Base-by-base conservation (phyloP, 106 monocot genomes). In the Cymbidium sinense region DNA sequence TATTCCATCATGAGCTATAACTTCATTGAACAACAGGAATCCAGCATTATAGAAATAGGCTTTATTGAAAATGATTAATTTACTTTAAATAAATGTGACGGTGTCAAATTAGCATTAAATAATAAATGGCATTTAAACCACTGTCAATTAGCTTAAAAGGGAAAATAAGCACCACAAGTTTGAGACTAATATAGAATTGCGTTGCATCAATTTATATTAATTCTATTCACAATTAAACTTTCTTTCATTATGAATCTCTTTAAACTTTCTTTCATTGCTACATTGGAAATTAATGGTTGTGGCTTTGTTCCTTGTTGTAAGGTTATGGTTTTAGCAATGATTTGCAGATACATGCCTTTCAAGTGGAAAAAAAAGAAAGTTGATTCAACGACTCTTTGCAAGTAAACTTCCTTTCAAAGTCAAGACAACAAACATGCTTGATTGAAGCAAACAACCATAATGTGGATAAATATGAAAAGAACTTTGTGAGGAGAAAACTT, bases 331-430 rank as follows among this genome's bases (percentile, higher is more conserved):
- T 77, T 67, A 30, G 15, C 27, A 25, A 43, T 82, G 72, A 50
- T 70, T 35, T 88, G 81, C 89, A 98, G 96, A 98, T 84, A 74
- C 51, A 37, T 98, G 94, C 82, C 87, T 98, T 50, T 75, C 77
- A n/a, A 90, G 84, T 78, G 87, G 91, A 43, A 84, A 79, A 23
- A 98, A 91, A 81, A 54, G 92, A 72, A 98, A 92, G 81, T 78
- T 91, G 70, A 88, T 43, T 21, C 96, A 98, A 29, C 34, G 79
- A 98, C 94, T 35, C 94, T 81, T 82, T 91, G 73, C 84, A 89
- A 35, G 83, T 90, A 72, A 81, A 77, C 8, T 92, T 94, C 78
- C 83, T 74, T 73, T 75, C 81, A 35, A 78, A 58, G 67, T 62
- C 77, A 34, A 86, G 37, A 76, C 74, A 10, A 41, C 36, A 69